Evolutionary conservation across 2,329 filamentous ascomycete species (phyloP), one percentile per base, ranked within the genome.

Genomic region (Ophiostoma himal-ulmi): DNA sequence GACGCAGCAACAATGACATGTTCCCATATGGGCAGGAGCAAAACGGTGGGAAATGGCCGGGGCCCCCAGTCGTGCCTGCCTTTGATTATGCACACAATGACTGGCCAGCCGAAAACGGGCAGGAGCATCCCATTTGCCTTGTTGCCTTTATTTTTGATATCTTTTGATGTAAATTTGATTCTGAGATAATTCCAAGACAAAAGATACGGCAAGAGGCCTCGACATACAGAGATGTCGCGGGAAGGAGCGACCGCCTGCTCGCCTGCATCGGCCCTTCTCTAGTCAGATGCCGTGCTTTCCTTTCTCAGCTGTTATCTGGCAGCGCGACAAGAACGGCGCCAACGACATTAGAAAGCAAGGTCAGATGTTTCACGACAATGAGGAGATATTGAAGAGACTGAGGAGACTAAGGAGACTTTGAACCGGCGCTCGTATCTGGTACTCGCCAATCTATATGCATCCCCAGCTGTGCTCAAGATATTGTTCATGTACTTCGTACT

Each of bases 61-160:
- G 52, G 52, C 52, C 39, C 39, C 52, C 6, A 26, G 52, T 14
- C n/a, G 52, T 57, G n/a, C 52, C 5, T 14, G 52, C 52, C 7
- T 57, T 57, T 57, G 52, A 57, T 57, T 57, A 57, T 57, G n/a
- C 22, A 5, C 52, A 26, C 44, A 30, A 57, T 30, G 52, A 22
- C 52, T 57, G 52, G 52, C n/a, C 52, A 57, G 52, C n/a, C 52
- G 52, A 57, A 57, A 57, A 22, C 52, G 22, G 52, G 52, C 52
- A 26, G n/a, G 52, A 57, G 52, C 52, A 54, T 10, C n/a, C 52
- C 52, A 57, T 57, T 57, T 11, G n/a, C 52, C 52, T 57, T 57
- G 52, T 57, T 57, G n/a, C 52, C 52, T n/a, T n/a, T n/a, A n/a
- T 57, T 22, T 57, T 10, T 22, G 1, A 17, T 48, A 20, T 48